phyloP scores from a whole-genome alignment of 768 basidiomycete genomes.

The Lepiota venenata region DNA sequence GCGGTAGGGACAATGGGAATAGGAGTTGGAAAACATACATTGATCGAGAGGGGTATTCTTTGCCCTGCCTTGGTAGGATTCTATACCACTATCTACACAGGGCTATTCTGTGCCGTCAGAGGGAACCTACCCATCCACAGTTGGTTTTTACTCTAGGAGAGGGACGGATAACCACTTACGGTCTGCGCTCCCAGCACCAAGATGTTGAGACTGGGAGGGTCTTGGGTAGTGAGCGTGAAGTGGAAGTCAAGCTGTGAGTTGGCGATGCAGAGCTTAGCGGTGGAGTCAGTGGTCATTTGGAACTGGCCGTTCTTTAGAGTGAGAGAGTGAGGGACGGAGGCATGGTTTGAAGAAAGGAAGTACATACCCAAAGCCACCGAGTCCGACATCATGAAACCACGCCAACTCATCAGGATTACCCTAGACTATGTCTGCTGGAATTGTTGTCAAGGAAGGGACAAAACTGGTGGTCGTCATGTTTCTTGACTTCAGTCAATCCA shows the following conservation, averaged over 20 bases:
- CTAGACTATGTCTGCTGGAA: too few relatives aligned
- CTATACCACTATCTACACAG: constrained; percentile 52
- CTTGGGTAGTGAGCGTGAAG: constrained; percentile 69
- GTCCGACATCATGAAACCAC: too few relatives aligned
- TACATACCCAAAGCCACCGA: too few relatives aligned
- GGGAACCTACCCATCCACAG: constrained; percentile 54
- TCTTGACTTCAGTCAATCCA: too few relatives aligned
- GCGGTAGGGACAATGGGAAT: constrained; percentile 17
- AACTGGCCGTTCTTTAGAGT: constrained; percentile 55
- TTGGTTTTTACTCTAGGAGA: constrained; percentile 21
- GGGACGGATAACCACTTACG: constrained; percentile 14
- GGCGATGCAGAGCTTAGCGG: constrained; percentile 62
- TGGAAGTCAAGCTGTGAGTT: constrained; percentile 74
- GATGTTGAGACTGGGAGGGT: constrained; percentile 41
- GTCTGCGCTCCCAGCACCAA: constrained; percentile 65
- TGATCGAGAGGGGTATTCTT: constrained; percentile 82
- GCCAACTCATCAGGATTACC: too few relatives aligned
- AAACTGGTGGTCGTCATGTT: too few relatives aligned
- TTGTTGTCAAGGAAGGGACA: too few relatives aligned
- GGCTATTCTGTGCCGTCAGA: constrained; percentile 51
- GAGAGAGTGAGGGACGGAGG: background rate
- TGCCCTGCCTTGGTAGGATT: constrained; percentile 55
- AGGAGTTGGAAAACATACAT: constrained; percentile 35
- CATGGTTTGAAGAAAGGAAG: background rate
- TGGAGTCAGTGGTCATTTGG: constrained; percentile 65